These are phyloP conservation scores for Senna siamea DNA, from an alignment of 306 rosid species.

Conservation along the genomic window DNA sequence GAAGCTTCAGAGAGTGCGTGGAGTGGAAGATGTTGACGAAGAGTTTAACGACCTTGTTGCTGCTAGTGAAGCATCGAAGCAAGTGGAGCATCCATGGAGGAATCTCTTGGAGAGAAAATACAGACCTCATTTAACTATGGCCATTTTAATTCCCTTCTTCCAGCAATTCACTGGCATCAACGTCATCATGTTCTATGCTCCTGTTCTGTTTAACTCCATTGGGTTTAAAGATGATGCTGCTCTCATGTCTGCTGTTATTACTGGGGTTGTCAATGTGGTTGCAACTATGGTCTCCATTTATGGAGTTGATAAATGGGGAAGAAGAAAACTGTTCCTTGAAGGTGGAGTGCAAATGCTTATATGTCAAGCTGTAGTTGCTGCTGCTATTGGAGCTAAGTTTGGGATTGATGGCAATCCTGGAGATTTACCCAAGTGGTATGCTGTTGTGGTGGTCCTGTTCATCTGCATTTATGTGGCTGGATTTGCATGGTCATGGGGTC, in stretches of 20 bases:
- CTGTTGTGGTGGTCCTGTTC: slow-evolving; percentile 82
- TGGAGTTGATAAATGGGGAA: slow-evolving; percentile 91
- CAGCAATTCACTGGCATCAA: slow-evolving; percentile 92
- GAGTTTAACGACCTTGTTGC: slow-evolving; percentile 75
- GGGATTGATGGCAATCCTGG: slow-evolving; percentile 75
- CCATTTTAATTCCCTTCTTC: slow-evolving; percentile 73
- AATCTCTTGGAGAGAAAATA: slow-evolving; percentile 68
- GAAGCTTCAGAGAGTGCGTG: slow-evolving; percentile 59
- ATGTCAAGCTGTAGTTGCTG: slow-evolving; percentile 72
- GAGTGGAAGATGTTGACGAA: slow-evolving; percentile 65
- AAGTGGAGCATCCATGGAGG: slow-evolving; percentile 79
- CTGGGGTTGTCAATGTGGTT: slow-evolving; percentile 70
- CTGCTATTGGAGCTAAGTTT: slow-evolving; percentile 77
- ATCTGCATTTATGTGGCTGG: slow-evolving; percentile 87
- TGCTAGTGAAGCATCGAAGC: slow-evolving; percentile 64
- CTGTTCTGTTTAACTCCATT: slow-evolving; percentile 73
- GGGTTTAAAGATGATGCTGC: slow-evolving; percentile 70
- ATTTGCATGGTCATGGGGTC: slow-evolving; percentile 99
- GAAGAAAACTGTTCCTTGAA: slow-evolving; percentile 80
- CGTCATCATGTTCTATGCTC: slow-evolving; percentile 93
- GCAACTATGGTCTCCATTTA: slow-evolving; percentile 78
- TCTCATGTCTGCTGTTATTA: slow-evolving; percentile 94
- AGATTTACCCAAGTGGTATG: slow-evolving; percentile 82
- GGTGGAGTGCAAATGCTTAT: slow-evolving; percentile 87
- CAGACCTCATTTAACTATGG: slow-evolving; percentile 80